Conservation (phyloP, 805 yeast genomes). For the Starmerella roubikii region DNA sequence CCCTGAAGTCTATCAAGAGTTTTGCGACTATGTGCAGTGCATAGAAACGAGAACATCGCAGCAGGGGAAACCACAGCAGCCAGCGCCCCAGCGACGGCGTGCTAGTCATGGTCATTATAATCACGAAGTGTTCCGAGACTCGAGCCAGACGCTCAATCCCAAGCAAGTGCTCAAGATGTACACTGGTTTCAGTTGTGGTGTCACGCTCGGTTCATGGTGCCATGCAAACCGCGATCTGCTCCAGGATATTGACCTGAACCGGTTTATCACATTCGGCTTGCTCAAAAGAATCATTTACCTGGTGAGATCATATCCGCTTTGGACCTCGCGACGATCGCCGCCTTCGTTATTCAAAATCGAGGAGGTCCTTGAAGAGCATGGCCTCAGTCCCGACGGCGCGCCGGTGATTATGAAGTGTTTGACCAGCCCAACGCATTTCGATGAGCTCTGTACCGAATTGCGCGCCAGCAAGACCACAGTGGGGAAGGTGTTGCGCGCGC, state of each 20-base stretch:
- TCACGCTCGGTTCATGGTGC: conserved; percentile 71
- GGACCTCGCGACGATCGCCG: conserved; percentile 5
- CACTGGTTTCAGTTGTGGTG: conserved; percentile 64
- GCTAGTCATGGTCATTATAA: not conserved
- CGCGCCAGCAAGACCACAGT: conserved; percentile 18
- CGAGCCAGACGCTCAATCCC: conserved; percentile 5
- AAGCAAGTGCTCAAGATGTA: conserved; percentile 51
- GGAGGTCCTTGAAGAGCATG: conserved; percentile 5
- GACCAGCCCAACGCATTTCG: conserved; percentile 15
- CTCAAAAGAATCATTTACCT: conserved; percentile 70
- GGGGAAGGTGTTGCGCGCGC: conserved; percentile 9
- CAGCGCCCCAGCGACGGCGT: not conserved
- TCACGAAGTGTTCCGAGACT: not conserved
- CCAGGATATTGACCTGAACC: conserved; percentile 59
- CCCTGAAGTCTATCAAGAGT: conserved; percentile 63
- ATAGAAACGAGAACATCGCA: conserved; percentile 24
- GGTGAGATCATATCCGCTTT: conserved; percentile 61
- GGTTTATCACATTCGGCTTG: conserved; percentile 79
- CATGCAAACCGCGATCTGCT: conserved; percentile 45
- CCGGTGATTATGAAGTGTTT: conserved; percentile 7
- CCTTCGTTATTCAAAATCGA: conserved; percentile 7
- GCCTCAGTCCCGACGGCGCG: conserved; percentile 5
- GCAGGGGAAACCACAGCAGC: not conserved
- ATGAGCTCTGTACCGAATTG: conserved; percentile 20
- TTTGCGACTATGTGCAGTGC: conserved; percentile 72